Evolutionary conservation across 805 yeast species (phyloP), one percentile per base, ranked within the genome.

Genomic region (Suhomyces tanzawaensis): DNA sequence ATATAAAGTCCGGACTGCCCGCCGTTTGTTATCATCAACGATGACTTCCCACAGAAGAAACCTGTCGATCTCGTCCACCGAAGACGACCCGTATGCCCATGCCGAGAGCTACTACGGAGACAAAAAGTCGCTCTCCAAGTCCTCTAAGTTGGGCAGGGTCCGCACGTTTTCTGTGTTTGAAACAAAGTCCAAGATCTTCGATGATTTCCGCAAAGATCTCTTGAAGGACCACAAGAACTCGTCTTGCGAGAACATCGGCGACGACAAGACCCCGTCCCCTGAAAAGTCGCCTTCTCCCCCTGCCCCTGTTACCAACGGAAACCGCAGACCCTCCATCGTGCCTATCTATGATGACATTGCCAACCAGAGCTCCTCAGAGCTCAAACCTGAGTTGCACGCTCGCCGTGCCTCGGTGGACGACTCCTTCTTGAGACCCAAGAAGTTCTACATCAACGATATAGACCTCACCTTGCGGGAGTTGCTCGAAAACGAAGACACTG

Each of bases 401-500:
- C 53, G 70, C 40, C 43, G 71, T 36, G 51, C 58, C 6, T 64
- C 69, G 1, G 45, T 60, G 37, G 71, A 65, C 37, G 66, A 57
- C 19, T 26, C 57, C 4, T 29, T 44, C 21, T 32, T 44, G 28
- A 48, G 46, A 34, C 66, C 76, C 3, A 71, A 73, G 46, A 67
- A 74, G 53, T 86, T 85, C 54, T 79, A 82, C 53, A 85, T 89
- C 42, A 71, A 76, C 46, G 84, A 88, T 57, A 85, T 90, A 18
- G 84, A 86, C 50, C 60, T 73, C 22, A 86, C 96, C 1, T 66
- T 89, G 36, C 64, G 75, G 7, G 82, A 84, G 46, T 69, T 90
- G 30, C 66, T 89, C 40, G 74, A 71, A 21, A 78, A 75, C 47
- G 96, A 89, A 57, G 96, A 89, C 56, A 88, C 96, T 2, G 95